Evolutionary conservation across 176 grass and related monocot genomes (phyloP), one percentile per base, ranked within the genome.

Genomic region (Ananas comosus): DNA sequence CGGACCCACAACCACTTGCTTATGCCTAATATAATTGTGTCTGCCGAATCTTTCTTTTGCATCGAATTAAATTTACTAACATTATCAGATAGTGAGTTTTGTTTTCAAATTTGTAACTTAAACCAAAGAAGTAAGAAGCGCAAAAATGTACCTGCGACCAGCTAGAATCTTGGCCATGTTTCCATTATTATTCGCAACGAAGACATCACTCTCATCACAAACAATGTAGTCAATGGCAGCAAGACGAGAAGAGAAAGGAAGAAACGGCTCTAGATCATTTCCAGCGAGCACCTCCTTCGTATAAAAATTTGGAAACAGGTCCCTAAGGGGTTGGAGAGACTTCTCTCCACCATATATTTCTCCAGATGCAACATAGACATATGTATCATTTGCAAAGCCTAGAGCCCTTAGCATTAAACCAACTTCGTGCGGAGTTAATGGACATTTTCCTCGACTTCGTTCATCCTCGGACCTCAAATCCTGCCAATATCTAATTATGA

Each of bases 121-220:
- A 18, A 61, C 9, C 13, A 57, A 61, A 21, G 4, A 59, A 19
- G 16, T 21, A 7, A 18, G n/a, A 61, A n/a, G 21, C 21, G 21
- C 2, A n/a, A 61, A 61, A 19, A 61, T 9, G 16, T 61, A 97
- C 94, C 94, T 92, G 59, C 72, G 81, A 14, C 93, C 89, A 72
- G 93, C 86, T 81, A 97, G 85, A 76, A 90, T 77, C 75, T 92
- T 97, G 72, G 93, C 93, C 93, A 97, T 97, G 70, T 97, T 97
- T 70, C 93, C 93, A 72, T 97, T 97, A 83, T 97, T 92, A 82
- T 97, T 97, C 29, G 93, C 79, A 64, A 87, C 84, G 42, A 92
- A 85, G 64, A 97, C 93, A 92, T 88, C 80, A 69, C 93, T 92
- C 42, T 85, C 80, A 80, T 88, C 84, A 53, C 82, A 97, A 51